Base-by-base conservation (phyloP, 805 yeast genomes). In the Clavispora fructus region DNA sequence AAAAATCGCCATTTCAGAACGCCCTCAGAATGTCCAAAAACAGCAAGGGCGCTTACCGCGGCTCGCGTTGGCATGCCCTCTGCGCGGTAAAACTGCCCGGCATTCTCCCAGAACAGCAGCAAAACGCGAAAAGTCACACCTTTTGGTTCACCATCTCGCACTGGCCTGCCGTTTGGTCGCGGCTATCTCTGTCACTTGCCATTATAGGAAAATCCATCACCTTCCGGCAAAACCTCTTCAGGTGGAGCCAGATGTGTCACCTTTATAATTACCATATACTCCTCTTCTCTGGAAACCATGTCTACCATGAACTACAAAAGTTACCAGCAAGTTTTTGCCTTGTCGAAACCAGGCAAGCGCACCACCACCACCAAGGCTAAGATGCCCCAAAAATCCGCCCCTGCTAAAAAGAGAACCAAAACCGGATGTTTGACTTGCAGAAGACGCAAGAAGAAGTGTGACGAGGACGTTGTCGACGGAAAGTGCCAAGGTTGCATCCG, bases 401-500 rank as follows among this genome's bases (percentile, higher is more conserved):
- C 58, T 29, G 53, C 47, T 26, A 59, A 55, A 43, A 58, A 45
- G 44, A 51, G 56, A 51, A 52, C 56, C 41, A 55, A 52, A 48
- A 51, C 56, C 7, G 54, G 58, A 8, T 55, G 58, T 55, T 67
- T 80, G 50, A 80, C 82, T 40, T 82, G 88, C 60, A 71, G 86
- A 44, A 73, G 76, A 50, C 73, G 85, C 55, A 82, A 82, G 64
- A 74, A 82, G 66, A 81, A 81, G 65, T 81, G 87, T 62, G 85
- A 80, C 55, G 79, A 78, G 51, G 41, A 50, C 35, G 35, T 56
- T 30, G 66, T 62, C 9, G 65, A 65, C 46, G 76, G 76, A 6
- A 72, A 72, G 51, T 72, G 77, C 53, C 73, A 70, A 53, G 75
- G 67, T 6, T 72, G 77, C 49, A 62, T 69, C 6, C 59, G 77